These are phyloP conservation scores for Cupressus sempervirens DNA, from an alignment of 75 land plant genomes.

Conservation along the genomic window DNA sequence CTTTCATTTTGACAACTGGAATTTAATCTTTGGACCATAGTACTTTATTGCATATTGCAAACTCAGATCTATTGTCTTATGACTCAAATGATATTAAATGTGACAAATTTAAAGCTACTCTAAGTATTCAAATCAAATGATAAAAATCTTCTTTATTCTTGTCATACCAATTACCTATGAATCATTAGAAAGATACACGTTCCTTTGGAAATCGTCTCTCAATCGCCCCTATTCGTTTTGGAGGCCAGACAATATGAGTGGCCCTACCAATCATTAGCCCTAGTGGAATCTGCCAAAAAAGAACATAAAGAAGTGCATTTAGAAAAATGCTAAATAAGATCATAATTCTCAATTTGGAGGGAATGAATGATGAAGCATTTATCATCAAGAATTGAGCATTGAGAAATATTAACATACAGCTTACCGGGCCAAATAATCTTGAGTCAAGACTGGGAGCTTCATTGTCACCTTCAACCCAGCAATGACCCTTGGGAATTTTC, in stretches of 20 bases:
- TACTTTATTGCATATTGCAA: no score
- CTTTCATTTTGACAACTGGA: neutral
- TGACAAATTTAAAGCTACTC: neutral
- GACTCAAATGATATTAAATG: neutral
- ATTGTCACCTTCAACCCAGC: constrained; percentile 99
- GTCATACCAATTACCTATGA: neutral
- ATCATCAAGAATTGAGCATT: neutral
- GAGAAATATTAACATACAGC: constrained; percentile 21
- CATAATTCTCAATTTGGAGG: neutral
- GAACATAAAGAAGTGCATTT: neutral
- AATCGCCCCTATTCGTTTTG: constrained; percentile 53
- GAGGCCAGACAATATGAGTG: constrained; percentile 79
- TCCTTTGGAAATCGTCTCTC: constrained; percentile 38
- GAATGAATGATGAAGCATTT: neutral
- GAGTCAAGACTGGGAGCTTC: constrained; percentile 74
- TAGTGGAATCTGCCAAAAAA: constrained; percentile 68
- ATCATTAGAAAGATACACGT: constrained; percentile 20
- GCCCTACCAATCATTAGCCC: constrained; percentile 66
- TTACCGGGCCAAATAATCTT: constrained; percentile 85
- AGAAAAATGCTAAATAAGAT: neutral
- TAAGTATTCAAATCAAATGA: neutral
- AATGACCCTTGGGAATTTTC: constrained; percentile 85
- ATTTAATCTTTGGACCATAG: neutral
- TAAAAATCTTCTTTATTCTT: neutral
- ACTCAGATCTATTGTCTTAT: neutral